phyloP scores from a whole-genome alignment of 495 filamentous ascomycete genomes.

The Pseudoneurospora amorphoporcata region DNA sequence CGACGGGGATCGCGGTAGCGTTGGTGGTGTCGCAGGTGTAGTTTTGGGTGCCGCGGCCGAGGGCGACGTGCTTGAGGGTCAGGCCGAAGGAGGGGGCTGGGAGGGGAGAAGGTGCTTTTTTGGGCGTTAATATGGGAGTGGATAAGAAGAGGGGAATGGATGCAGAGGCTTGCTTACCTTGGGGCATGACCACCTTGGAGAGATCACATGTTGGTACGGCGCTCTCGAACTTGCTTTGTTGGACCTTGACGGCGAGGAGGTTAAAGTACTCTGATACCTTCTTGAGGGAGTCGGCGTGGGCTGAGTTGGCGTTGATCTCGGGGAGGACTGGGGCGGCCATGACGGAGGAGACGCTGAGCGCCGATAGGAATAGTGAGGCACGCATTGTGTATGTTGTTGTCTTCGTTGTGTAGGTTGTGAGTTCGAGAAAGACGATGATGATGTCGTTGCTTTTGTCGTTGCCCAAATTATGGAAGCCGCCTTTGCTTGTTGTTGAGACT shows the following conservation, averaged over 20 bases:
- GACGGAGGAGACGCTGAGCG: slow-evolving; percentile 33
- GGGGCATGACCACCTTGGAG: slow-evolving; percentile 34
- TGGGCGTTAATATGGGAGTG: slow-evolving; percentile 12
- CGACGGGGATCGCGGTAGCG: slow-evolving; percentile 45
- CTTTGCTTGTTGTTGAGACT: neutral
- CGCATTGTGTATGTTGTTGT: slow-evolving; percentile 30
- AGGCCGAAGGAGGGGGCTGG: slow-evolving; percentile 48
- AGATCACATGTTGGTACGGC: slow-evolving; percentile 41
- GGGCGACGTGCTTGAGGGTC: slow-evolving; percentile 59
- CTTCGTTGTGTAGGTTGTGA: slow-evolving; percentile 1
- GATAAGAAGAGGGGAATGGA: neutral
- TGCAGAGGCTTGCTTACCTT: slow-evolving; percentile 25
- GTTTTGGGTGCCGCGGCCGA: slow-evolving; percentile 87
- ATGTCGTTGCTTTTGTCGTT: neutral
- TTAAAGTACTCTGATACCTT: slow-evolving; percentile 45
- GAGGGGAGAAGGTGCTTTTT: slow-evolving; percentile 38
- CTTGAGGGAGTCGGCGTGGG: slow-evolving; percentile 26
- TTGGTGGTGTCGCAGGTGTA: slow-evolving; percentile 67
- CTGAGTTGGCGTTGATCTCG: slow-evolving; percentile 22
- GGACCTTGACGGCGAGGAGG: slow-evolving; percentile 38
- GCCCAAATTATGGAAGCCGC: neutral
- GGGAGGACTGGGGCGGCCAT: slow-evolving; percentile 40
- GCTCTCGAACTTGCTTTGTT: slow-evolving; percentile 25
- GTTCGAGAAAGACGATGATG: neutral
- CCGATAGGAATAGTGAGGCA: slow-evolving; percentile 33